A percentile compares a stretch with the other conserved stretches of the same genome.
Evolutionary conservation across 2,329 filamentous ascomycete species (phyloP).

Genomic region (Aspergillus persii): DNA sequence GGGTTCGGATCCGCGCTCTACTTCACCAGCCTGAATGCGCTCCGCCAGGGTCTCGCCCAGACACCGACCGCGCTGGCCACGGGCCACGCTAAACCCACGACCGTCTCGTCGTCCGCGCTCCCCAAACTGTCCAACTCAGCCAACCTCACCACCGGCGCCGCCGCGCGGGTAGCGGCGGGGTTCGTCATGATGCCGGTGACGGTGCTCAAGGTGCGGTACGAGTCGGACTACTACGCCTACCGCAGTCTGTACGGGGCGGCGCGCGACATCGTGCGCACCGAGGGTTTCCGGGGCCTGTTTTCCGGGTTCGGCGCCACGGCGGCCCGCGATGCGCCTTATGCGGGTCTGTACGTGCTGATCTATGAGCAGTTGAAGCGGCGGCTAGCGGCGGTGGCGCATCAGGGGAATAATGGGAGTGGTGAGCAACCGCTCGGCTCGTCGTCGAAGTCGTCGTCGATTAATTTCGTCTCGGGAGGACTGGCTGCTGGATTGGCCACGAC

Average conservation of each 20-base stretch:
- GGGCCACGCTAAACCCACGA: constrained; percentile 15
- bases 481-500: constrained; percentile 81
- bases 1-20: constrained; percentile 92
- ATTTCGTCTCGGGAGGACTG: constrained; percentile 78
- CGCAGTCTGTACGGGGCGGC: constrained; percentile 70
- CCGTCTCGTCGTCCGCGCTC: constrained; percentile 68
- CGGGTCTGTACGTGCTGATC: constrained; percentile 88
- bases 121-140: constrained; percentile 79
- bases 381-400: constrained; percentile 26
- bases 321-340: constrained; percentile 92
- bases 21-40: constrained; percentile 81
- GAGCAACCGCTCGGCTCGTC: constrained; percentile 18
- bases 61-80: constrained; percentile 36
- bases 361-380: constrained; percentile 64
- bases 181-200: constrained; percentile 94
- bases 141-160: constrained; percentile 81
- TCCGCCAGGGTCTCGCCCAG: constrained; percentile 66
- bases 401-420: constrained; percentile 4
- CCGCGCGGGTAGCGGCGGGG: constrained; percentile 80
- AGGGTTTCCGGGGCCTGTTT: constrained; percentile 84
- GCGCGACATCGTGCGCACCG: constrained; percentile 67
- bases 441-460: constrained; percentile 57
- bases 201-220: constrained; percentile 93
- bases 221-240: constrained; percentile 83
- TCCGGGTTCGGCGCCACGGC: constrained; percentile 92